Base-by-base conservation (phyloP, 306 rosid species). In the Lithocarpus polystachyus region DNA sequence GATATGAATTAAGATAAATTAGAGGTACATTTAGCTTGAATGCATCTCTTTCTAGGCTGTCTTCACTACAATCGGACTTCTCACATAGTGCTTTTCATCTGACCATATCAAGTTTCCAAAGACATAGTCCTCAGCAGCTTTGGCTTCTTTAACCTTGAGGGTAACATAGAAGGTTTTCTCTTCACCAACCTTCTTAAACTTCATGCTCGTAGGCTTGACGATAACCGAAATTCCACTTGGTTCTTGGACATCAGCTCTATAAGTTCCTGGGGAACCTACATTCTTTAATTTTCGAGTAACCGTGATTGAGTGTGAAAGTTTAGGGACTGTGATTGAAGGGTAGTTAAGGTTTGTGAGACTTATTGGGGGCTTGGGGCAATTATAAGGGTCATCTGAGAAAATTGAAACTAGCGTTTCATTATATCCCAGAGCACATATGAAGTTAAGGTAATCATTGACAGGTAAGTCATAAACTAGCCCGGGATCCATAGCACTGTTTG, bases 271-370 rank as follows among this genome's bases (percentile, higher is more conserved):
- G 69, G 81, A 61, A 72, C 97, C 97, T 17, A 94, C 99, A 53
- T 91, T 92, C 77, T 91, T 94, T 45, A 94, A 33, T 28, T 68
- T 89, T 83, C 97, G 85, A 75, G 67, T 86, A 19, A 94, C 81
- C 9, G 75, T 87, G 37, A 89, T 79, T 7, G 95, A 86, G n/a
- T 83, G 74, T 1, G 88, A 76, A 77, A 94, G 90, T 10, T 79
- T 78, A 15, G 95, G 95, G 76, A 92, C 93, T 20, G 95, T 85
- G 79, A 94, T 89, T 72, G 99, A 92, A 33, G 99, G 99, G 73
- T 91, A 82, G 82, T 94, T 94, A 65, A 92, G 91, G 85, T 92
- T 77, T 35, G 83, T 81, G 79, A 81, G 80, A 75, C 75, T 84
- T 2, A 87, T 76, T 40, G 45, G 12, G 5, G 74, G 83, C 76